These are phyloP conservation scores for Cyclotella cryptica DNA, from an alignment of 108 stramenopile genomes.

Conservation along the genomic window DNA sequence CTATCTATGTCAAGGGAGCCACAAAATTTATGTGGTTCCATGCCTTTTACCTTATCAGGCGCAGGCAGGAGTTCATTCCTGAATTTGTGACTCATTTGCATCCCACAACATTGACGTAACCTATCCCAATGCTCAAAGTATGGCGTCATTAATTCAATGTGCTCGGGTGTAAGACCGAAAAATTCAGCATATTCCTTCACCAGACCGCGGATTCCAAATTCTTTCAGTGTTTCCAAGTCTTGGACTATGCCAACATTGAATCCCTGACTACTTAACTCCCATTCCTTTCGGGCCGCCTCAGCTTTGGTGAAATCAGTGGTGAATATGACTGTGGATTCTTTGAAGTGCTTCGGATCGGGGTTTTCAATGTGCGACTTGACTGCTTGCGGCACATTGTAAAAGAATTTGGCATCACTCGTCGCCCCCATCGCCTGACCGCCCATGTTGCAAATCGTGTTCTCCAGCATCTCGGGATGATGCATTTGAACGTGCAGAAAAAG, in stretches of 20 bases:
- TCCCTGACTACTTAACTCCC: background rate
- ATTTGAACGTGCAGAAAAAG: slow-evolving; percentile 15
- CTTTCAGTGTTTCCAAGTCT: slow-evolving; percentile 8
- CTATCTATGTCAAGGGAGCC: background rate
- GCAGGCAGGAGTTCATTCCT: slow-evolving; percentile 10
- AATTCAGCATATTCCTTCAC: background rate
- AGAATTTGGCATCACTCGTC: background rate
- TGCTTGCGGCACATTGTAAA: slow-evolving; percentile 11
- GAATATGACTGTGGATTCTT: background rate
- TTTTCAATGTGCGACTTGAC: slow-evolving; percentile 6
- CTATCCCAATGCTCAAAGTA: slow-evolving; percentile 14
- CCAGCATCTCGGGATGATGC: background rate
- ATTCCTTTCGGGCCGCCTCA: background rate
- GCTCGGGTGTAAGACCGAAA: background rate
- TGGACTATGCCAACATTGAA: slow-evolving; percentile 8
- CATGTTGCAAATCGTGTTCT: slow-evolving; percentile 15
- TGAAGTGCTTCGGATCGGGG: background rate
- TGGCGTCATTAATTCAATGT: slow-evolving; percentile 6
- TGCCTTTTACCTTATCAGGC: background rate
- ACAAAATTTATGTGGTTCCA: slow-evolving; percentile 1
- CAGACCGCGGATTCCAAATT: background rate
- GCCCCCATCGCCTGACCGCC: background rate
- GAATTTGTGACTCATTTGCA: slow-evolving; percentile 21
- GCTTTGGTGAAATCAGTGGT: background rate
- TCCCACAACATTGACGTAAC: slow-evolving; percentile 18